A percentile compares a stretch with the other conserved stretches of the same genome.
phyloP scores from a whole-genome alignment of 805 yeast genomes.

The Zygosaccharomyces rouxii region DNA sequence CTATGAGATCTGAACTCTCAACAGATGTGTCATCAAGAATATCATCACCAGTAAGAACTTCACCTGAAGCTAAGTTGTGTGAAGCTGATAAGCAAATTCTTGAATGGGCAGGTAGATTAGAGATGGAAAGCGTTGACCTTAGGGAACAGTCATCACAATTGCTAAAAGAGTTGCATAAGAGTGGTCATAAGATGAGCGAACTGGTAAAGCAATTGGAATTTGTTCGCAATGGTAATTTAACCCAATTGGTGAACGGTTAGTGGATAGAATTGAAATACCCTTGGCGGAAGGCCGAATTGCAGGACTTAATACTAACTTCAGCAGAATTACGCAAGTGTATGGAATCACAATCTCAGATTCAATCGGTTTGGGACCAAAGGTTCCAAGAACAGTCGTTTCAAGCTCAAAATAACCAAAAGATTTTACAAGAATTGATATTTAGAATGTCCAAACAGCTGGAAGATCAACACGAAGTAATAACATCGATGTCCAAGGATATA shows the following conservation, averaged over 20 bases:
- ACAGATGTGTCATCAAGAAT: slow-evolving; percentile 14
- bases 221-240: neutral
- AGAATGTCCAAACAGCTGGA: slow-evolving; percentile 18
- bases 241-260: slow-evolving; percentile 14
- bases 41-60: slow-evolving; percentile 13
- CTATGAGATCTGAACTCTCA: slow-evolving; percentile 5
- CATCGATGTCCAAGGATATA: slow-evolving; percentile 21
- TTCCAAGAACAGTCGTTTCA: neutral
- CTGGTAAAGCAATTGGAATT: slow-evolving; percentile 11
- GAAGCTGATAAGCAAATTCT: slow-evolving; percentile 37
- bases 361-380: slow-evolving; percentile 1
- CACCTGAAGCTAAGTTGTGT: slow-evolving; percentile 12
- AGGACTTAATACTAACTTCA: neutral
- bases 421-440: slow-evolving; percentile 10
- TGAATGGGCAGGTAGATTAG: slow-evolving; percentile 49
- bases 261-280: slow-evolving; percentile 6
- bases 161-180: slow-evolving; percentile 17
- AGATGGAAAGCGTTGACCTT: slow-evolving; percentile 44
- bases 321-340: neutral
- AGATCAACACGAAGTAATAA: slow-evolving; percentile 18
- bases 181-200: slow-evolving; percentile 13
- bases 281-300: neutral
- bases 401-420: slow-evolving; percentile 1
- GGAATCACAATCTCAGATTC: neutral
- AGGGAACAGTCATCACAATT: slow-evolving; percentile 32